A percentile compares a stretch with the other conserved stretches of the same genome.
Evolutionary conservation across 225 moss, liverwort and hornwort species (phyloP).

Genomic region (Pseudoscleropodium purum): DNA sequence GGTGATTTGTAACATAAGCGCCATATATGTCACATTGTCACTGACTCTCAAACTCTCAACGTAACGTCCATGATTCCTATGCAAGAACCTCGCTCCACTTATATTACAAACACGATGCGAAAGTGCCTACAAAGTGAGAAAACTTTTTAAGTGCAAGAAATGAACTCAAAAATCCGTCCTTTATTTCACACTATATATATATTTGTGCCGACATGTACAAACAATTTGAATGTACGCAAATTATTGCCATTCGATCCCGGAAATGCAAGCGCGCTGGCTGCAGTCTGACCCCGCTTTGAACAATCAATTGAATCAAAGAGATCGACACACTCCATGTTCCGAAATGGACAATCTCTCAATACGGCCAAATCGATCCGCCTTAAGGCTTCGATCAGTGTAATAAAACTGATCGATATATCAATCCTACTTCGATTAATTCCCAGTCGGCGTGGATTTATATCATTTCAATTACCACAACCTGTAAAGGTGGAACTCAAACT

Average conservation of each 20-base stretch:
- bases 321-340: not conserved
- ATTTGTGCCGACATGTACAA: not conserved
- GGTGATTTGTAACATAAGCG: not conserved
- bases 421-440: not conserved
- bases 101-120: not conserved
- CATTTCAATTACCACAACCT: not conserved
- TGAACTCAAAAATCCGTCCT: not conserved
- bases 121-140: not conserved
- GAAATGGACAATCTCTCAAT: not conserved
- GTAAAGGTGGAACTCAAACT: not conserved
- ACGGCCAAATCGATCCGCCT: no score
- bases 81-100: no score
- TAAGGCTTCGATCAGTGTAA: no score
- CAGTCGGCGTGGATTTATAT: not conserved
- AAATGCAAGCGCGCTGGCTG: not conserved
- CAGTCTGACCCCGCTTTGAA: not conserved
- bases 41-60: not conserved
- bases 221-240: not conserved
- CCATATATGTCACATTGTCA: not conserved
- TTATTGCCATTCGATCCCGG: not conserved
- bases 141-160: not conserved
- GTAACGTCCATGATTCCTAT: not conserved
- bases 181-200: not conserved
- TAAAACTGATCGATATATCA: not conserved
- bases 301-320: not conserved